These are phyloP conservation scores for Rhynchospora pubera DNA, from an alignment of 176 grass and related monocot species.

Conservation along the genomic window DNA sequence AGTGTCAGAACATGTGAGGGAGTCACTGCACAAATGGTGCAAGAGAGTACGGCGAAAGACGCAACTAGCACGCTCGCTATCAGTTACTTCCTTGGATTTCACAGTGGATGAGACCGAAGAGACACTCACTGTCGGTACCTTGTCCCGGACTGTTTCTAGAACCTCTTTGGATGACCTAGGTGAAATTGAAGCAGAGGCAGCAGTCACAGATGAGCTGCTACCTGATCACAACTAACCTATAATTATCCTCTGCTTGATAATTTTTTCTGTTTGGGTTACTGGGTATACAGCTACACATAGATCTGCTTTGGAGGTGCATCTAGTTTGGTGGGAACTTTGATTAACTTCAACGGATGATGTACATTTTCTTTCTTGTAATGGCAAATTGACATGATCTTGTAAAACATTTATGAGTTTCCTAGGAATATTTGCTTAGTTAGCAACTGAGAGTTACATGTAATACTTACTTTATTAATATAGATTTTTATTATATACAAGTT, in stretches of 20 bases:
- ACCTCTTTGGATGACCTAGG: constrained; percentile 56
- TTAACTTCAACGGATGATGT: neutral
- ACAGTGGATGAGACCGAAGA: constrained; percentile 33
- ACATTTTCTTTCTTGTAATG: neutral
- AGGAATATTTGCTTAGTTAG: neutral
- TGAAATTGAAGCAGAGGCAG: constrained; percentile 20
- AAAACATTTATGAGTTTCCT: neutral
- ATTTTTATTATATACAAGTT: neutral
- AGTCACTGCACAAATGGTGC: constrained; percentile 89
- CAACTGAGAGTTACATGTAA: neutral
- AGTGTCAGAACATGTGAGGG: constrained; percentile 67
- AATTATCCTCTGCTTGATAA: neutral
- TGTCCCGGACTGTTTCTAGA: constrained; percentile 58
- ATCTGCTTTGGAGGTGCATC: neutral
- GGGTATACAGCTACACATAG: neutral
- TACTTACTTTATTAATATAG: neutral
- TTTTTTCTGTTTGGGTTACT: neutral
- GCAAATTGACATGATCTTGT: neutral
- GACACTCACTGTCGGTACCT: constrained; percentile 61
- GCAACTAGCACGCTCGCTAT: constrained; percentile 29
- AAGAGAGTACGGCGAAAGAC: constrained; percentile 64
- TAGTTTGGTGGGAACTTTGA: neutral
- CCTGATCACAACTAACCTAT: neutral
- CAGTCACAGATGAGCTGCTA: constrained; percentile 27
- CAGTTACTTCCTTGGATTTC: constrained; percentile 71